Evolutionary conservation across 2,329 filamentous ascomycete genomes (phyloP), one percentile per base, ranked within the genome.

Genomic region (Plectosphaerella plurivora): DNA sequence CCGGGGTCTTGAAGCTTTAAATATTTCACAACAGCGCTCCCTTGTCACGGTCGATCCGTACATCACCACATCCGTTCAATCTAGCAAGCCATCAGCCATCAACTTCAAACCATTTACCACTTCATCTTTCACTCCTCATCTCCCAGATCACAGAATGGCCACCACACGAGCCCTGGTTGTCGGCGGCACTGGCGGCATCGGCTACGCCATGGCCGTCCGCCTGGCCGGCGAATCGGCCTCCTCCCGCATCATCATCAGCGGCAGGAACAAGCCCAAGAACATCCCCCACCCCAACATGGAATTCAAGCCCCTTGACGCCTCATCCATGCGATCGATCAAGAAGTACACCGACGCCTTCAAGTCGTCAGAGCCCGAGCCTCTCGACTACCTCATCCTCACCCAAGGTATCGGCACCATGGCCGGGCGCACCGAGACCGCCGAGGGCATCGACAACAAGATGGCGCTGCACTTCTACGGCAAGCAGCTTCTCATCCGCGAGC

Each of bases 381-480:
- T 74, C n/a, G 68, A 71, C 51, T 58, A 70, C 1, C 68, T 74
- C 2, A 60, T 74, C 50, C 60, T 73, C 53, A 68, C 65, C 0
- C 70, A 72, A 53, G 71, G 71, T 36, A 65, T 71, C 49, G 45
- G 72, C 22, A 67, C 68, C 0, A 59, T 63, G 7, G 63, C 60
- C 4, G 69, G 70, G 0, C 55, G 70, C 37, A 66, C 60, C 1
- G 72, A 76, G 55, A 74, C 74, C 0, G 24, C 67, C 1, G 75
- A 78, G 54, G 73, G 71, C 1, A 68, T 77, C 15, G 72, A 76
- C 47, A 63, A 63, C 46, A 76, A 75, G 56, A 70, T 76, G 63
- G 68, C 67, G 0, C 61, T 77, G n/a, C 72, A 75, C 51, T 76
- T 73, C 55, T 77, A 77, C 53, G 68, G 73, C 15, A 68, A 67